Evolutionary conservation across 257 asterid species (phyloP).

Genomic region (Solanum acaule): DNA sequence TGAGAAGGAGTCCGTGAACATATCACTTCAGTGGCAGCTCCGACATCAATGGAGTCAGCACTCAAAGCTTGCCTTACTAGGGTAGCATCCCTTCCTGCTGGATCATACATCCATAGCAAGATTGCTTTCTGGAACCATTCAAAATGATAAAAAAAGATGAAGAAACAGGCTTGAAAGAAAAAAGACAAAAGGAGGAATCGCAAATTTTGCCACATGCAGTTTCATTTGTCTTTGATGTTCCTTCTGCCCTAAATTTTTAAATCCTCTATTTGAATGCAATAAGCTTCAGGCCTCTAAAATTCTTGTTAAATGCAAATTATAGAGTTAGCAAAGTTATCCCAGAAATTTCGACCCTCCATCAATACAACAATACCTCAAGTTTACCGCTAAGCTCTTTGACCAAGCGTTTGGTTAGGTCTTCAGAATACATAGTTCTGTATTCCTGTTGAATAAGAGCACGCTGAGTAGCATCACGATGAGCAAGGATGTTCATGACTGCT

Average conservation of each 20-base stretch:
- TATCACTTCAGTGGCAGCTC: constrained; percentile 81
- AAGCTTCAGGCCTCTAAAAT: background rate
- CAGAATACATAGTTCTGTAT: constrained; percentile 58
- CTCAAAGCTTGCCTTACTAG: constrained; percentile 49
- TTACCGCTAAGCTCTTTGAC: constrained; percentile 82
- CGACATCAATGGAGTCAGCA: constrained; percentile 32
- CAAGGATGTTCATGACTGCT: constrained; percentile 67
- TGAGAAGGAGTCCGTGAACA: constrained; percentile 90
- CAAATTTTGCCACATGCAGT: background rate
- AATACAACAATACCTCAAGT: constrained; percentile 36
- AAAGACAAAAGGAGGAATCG: background rate
- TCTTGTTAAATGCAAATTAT: background rate
- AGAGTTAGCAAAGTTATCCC: background rate
- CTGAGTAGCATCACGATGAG: constrained; percentile 78
- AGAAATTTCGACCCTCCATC: background rate
- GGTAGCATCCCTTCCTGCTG: constrained; percentile 75
- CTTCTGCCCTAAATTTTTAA: background rate
- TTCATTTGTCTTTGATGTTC: background rate
- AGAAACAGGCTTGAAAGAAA: background rate
- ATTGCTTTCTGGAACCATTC: constrained; percentile 56
- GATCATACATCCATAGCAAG: constrained; percentile 86
- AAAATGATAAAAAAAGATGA: background rate
- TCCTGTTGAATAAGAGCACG: constrained; percentile 82
- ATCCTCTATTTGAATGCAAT: background rate
- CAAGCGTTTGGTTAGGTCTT: constrained; percentile 68